phyloP scores from a whole-genome alignment of 2,329 filamentous ascomycete species.

The Arthrobotrys megalospora region DNA sequence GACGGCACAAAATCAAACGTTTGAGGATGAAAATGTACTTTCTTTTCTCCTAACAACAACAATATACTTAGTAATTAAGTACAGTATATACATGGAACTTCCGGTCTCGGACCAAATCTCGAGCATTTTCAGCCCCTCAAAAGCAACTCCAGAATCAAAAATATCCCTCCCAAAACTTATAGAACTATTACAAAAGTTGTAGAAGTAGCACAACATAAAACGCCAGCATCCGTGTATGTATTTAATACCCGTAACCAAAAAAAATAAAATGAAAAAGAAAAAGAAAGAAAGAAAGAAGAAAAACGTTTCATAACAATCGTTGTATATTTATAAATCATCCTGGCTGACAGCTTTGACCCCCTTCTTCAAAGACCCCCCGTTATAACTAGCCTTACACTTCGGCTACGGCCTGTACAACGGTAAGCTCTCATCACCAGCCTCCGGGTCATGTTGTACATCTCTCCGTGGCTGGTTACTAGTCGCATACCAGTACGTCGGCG shows the following conservation, averaged over 20 bases:
- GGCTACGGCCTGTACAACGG: conserved; percentile 29
- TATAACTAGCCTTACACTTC: no score
- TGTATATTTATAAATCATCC: no score
- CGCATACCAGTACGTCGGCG: conserved; percentile 48
- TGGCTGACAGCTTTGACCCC: no score
- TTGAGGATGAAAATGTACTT: no score
- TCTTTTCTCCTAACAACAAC: no score
- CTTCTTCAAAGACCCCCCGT: not conserved
- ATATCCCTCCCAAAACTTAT: not conserved
- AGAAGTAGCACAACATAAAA: not conserved
- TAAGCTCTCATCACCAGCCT: conserved; percentile 20
- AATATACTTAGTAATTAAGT: no score
- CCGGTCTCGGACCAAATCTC: no score
- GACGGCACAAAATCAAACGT: not conserved
- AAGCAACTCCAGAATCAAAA: not conserved
- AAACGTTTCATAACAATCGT: not conserved
- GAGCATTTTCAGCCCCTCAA: not conserved
- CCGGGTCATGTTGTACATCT: not conserved
- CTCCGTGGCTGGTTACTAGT: conserved; percentile 18
- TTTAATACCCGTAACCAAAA: not conserved
- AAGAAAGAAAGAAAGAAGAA: not conserved
- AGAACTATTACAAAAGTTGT: not conserved
- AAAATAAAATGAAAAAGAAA: not conserved
- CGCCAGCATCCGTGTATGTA: not conserved
- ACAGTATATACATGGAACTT: not conserved